Conservation (phyloP, 1,139 yeast species). For the Debaryomyces sp. region DNA sequence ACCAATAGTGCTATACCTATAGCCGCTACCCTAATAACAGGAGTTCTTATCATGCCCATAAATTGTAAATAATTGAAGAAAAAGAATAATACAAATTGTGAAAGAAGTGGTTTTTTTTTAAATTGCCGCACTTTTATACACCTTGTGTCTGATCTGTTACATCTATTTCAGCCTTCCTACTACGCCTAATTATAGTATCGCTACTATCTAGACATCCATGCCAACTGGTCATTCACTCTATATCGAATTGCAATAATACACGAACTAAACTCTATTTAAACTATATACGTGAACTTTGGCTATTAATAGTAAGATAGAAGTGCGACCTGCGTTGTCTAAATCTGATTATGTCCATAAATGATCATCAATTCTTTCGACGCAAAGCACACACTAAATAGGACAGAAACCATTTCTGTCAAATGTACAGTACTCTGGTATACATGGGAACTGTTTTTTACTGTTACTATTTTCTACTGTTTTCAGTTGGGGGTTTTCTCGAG, state of each 20-base stretch:
- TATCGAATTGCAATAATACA: neutral
- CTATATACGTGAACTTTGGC: neutral
- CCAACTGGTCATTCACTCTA: neutral
- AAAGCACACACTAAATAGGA: too few species aligned
- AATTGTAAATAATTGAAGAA: neutral
- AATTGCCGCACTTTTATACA: neutral
- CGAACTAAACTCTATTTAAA: neutral
- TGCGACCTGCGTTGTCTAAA: neutral
- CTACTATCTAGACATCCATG: neutral
- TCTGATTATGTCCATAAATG: neutral
- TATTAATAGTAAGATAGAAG: neutral
- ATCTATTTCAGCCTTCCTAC: neutral
- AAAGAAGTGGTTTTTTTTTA: neutral
- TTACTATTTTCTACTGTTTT: neutral
- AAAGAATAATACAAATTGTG: neutral
- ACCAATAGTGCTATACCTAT: conserved; percentile 21
- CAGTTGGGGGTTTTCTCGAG: neutral
- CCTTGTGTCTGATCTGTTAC: neutral
- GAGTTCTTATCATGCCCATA: conserved; percentile 22
- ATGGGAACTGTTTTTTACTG: neutral
- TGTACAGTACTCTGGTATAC: neutral
- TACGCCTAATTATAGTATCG: neutral
- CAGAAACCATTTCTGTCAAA: neutral
- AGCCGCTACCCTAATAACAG: conserved; percentile 20
- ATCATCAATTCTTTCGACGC: neutral